Conservation (phyloP, 305 asterid genomes). For the Euphrasia arctica region DNA sequence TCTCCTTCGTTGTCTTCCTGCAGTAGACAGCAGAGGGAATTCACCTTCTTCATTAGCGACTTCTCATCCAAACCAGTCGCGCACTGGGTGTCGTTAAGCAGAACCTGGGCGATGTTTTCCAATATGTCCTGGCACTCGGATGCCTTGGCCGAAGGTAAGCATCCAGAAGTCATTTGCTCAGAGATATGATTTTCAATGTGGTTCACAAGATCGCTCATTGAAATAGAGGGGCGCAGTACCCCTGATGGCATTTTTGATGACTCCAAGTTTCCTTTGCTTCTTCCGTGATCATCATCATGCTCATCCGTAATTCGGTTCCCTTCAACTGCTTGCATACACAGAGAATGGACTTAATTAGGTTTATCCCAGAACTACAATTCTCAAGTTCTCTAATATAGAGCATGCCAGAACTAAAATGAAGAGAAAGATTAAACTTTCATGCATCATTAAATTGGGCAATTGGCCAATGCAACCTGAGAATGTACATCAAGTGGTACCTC, state of each 20-base stretch:
- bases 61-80: conserved; percentile 58
- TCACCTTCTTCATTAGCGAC: conserved; percentile 75
- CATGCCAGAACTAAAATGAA: background rate
- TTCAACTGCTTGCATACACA: conserved; percentile 44
- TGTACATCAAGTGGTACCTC: too few species aligned
- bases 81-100: conserved; percentile 57
- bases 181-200: conserved; percentile 59
- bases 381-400: too few species aligned
- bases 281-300: conserved; percentile 30
- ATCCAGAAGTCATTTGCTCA: conserved; percentile 55
- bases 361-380: background rate
- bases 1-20: conserved; percentile 32
- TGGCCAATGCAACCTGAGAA: background rate
- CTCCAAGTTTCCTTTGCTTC: conserved; percentile 30
- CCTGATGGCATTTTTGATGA: conserved; percentile 31
- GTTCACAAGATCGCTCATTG: conserved; percentile 61
- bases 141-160: conserved; percentile 45
- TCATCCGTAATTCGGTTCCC: conserved; percentile 29
- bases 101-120: conserved; percentile 52
- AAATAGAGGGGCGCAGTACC: conserved; percentile 48
- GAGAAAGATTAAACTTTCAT: conserved; percentile 10
- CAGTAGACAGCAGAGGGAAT: conserved; percentile 68
- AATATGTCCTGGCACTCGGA: conserved; percentile 58
- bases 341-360: background rate
- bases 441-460: background rate